Conservation (phyloP, 352 stramenopile genomes). For the Globisporangium acanthophoron region DNA sequence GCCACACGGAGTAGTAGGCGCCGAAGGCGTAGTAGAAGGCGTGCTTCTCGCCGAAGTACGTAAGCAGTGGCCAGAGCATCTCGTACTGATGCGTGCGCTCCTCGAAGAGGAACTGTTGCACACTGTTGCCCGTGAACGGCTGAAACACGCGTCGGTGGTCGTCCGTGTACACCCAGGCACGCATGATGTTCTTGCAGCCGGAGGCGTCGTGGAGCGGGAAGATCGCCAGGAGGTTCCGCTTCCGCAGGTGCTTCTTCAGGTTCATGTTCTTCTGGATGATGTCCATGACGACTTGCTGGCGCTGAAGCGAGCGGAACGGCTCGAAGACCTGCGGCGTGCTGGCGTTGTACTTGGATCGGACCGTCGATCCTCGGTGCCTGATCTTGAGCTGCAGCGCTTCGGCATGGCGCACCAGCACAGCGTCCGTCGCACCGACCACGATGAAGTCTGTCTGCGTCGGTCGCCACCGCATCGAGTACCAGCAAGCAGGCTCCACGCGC, state of each 20-base stretch:
- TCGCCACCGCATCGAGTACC: constrained; percentile 1
- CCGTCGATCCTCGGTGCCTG: constrained; percentile 55
- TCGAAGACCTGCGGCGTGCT: constrained; percentile 46
- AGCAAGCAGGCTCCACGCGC: constrained; percentile 10
- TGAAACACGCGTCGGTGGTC: constrained; percentile 36
- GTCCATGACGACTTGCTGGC: constrained; percentile 69
- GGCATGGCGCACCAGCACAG: constrained; percentile 54
- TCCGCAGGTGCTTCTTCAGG: constrained; percentile 48
- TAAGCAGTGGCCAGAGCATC: constrained; percentile 73
- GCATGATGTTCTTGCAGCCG: constrained; percentile 59
- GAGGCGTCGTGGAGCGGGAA: constrained; percentile 64
- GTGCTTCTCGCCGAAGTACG: constrained; percentile 81
- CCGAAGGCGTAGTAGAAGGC: constrained; percentile 78
- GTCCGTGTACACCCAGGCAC: constrained; percentile 48
- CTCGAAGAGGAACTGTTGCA: constrained; percentile 62
- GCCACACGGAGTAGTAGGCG: constrained; percentile 68
- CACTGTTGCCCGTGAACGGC: constrained; percentile 37
- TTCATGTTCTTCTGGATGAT: constrained; percentile 73
- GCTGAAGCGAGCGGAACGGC: constrained; percentile 65
- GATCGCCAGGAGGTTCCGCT: constrained; percentile 46
- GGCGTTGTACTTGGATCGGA: constrained; percentile 50
- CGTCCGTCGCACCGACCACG: constrained; percentile 45
- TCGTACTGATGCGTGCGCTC: constrained; percentile 62
- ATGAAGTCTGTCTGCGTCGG: constrained; percentile 42
- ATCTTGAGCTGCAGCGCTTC: constrained; percentile 64